These are phyloP conservation scores for Rhodotorula mucilaginosa DNA, from an alignment of 1,284 basidiomycete genomes.

Conservation along the genomic window DNA sequence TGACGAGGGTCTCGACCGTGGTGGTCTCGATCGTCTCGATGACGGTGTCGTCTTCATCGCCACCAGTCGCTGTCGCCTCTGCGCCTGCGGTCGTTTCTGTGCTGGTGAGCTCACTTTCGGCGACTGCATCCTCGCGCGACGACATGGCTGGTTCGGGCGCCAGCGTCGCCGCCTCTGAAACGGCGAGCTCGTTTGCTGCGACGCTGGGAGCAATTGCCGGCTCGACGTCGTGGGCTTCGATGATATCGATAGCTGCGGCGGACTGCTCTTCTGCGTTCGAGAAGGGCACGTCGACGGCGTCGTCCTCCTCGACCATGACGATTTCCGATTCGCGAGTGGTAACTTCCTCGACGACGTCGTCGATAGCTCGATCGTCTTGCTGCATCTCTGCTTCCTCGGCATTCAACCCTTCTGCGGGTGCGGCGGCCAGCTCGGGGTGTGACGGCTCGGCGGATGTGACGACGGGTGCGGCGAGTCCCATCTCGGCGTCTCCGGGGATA, in stretches of 20 bases:
- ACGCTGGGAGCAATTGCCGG: too few relatives aligned
- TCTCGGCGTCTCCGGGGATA: constrained; percentile 17
- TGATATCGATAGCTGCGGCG: too few relatives aligned
- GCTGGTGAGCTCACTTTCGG: background rate
- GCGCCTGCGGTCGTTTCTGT: too few relatives aligned
- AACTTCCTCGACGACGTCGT: background rate
- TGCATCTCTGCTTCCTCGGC: too few relatives aligned
- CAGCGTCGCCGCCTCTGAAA: too few relatives aligned
- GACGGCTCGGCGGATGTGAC: background rate
- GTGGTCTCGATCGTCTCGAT: background rate
- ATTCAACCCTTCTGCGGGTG: too few relatives aligned
- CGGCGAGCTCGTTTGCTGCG: too few relatives aligned
- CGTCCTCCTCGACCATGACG: background rate
- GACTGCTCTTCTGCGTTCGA: background rate
- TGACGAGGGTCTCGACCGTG: background rate
- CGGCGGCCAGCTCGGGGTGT: too few relatives aligned
- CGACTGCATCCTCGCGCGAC: background rate
- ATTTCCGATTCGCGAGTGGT: background rate
- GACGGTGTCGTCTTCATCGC: background rate
- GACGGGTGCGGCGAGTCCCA: constrained; percentile 12
- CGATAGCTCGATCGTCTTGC: background rate
- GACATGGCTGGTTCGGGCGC: too few relatives aligned
- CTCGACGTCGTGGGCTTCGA: too few relatives aligned
- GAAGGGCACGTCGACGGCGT: background rate
- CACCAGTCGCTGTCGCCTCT: too few relatives aligned